These are phyloP conservation scores for Achaetomium macrosporum DNA, from an alignment of 2,329 filamentous ascomycete genomes.

Conservation along the genomic window DNA sequence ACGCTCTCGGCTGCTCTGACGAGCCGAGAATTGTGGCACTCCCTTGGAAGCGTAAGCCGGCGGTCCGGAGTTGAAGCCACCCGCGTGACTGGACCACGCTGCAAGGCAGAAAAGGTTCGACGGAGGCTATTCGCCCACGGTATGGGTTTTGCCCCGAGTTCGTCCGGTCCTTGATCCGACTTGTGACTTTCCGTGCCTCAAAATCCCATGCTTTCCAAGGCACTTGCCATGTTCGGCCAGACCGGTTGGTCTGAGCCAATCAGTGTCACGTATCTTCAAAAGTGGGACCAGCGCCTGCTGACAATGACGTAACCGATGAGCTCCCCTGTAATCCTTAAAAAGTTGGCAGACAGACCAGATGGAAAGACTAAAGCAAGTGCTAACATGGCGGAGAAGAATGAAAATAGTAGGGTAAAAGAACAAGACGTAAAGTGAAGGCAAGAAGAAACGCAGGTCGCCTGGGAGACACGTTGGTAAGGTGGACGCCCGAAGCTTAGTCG, in stretches of 20 bases:
- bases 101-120: not conserved
- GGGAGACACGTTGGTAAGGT: no score
- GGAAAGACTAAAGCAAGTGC: no score
- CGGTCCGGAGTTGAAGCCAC: not conserved
- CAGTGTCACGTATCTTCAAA: not conserved
- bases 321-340: no score
- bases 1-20: not conserved
- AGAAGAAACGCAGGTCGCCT: no score
- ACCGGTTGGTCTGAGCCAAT: not conserved
- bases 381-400: no score
- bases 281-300: not conserved
- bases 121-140: no score
- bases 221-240: not conserved
- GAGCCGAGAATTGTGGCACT: not conserved
- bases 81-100: not conserved
- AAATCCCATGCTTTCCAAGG: not conserved
- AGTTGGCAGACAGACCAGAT: no score
- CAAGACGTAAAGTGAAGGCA: no score
- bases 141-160: not conserved
- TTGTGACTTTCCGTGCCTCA: not conserved
- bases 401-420: no score
- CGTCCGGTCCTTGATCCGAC: not conserved
- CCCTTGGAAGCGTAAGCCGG: not conserved
- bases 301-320: no score
- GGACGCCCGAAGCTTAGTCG: no score